Evolutionary conservation across 2,329 filamentous ascomycete species (phyloP).

Genomic region (Penicillium sp.): DNA sequence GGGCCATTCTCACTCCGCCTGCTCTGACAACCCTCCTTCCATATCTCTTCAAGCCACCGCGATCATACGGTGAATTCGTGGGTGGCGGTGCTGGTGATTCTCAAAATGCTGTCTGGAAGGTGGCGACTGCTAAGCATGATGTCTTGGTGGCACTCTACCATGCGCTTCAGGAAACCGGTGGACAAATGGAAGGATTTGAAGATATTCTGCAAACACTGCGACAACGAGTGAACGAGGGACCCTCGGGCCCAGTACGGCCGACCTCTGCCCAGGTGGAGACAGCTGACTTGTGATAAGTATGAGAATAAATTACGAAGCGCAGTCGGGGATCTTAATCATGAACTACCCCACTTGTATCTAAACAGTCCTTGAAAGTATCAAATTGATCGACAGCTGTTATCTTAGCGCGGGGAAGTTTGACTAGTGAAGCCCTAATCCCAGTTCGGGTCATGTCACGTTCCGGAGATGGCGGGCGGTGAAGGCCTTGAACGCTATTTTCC

Average conservation of each 20-base stretch:
- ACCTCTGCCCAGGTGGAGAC: slow-evolving; percentile 38
- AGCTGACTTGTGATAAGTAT: slow-evolving; percentile 28
- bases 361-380: background rate
- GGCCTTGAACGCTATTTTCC: slow-evolving; percentile 15
- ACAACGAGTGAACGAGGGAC: slow-evolving; percentile 44
- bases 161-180: slow-evolving; percentile 41
- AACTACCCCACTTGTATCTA: background rate
- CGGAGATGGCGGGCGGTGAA: slow-evolving; percentile 17
- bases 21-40: slow-evolving; percentile 55
- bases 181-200: slow-evolving; percentile 34
- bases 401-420: slow-evolving; percentile 16
- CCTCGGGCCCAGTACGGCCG: slow-evolving; percentile 38
- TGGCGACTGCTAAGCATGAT: slow-evolving; percentile 60
- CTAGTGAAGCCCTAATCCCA: slow-evolving; percentile 11
- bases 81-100: slow-evolving; percentile 57
- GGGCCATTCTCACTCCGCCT: slow-evolving; percentile 54
- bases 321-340: background rate
- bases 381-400: slow-evolving; percentile 13
- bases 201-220: slow-evolving; percentile 43
- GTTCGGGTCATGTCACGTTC: slow-evolving; percentile 1
- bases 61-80: slow-evolving; percentile 59
- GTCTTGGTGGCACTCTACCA: slow-evolving; percentile 53
- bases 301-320: slow-evolving; percentile 2
- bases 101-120: slow-evolving; percentile 58
- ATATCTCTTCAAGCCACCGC: slow-evolving; percentile 58